Conservation (phyloP, 2,329 filamentous ascomycete genomes). For the Tolypocladium endophyticum region DNA sequence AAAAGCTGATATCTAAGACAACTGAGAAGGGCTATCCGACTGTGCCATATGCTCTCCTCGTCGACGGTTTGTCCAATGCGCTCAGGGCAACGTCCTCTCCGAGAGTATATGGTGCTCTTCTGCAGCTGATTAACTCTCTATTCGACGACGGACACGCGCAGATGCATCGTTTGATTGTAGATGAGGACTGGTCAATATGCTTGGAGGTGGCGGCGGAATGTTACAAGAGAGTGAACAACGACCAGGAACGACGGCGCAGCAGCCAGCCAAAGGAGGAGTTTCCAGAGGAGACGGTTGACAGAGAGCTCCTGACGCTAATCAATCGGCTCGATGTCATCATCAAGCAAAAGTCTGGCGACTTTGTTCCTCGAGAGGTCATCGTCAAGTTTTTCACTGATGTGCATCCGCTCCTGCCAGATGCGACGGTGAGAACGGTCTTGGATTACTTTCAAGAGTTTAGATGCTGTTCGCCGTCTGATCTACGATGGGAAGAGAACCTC, state of each 20-base stretch:
- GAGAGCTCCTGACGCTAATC: constrained; percentile 35
- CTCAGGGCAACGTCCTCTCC: constrained; percentile 31
- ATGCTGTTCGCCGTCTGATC: constrained; percentile 61
- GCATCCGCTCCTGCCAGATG: constrained; percentile 52
- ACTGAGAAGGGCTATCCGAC: constrained; percentile 48
- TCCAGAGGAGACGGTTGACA: constrained; percentile 26
- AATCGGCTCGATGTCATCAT: constrained; percentile 37
- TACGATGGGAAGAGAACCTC: constrained; percentile 56
- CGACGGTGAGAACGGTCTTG: constrained; percentile 52
- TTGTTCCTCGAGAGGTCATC: constrained; percentile 55
- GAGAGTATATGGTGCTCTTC: constrained; percentile 34
- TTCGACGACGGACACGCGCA: constrained; percentile 41
- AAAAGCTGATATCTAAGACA: constrained; percentile 50
- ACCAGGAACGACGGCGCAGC: constrained; percentile 12
- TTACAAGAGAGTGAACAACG: constrained; percentile 20
- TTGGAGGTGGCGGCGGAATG: constrained; percentile 50
- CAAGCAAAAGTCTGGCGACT: constrained; percentile 35
- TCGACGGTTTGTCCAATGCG: constrained; percentile 45
- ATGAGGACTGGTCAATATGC: constrained; percentile 56
- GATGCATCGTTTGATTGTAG: constrained; percentile 45
- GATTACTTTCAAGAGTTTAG: constrained; percentile 59
- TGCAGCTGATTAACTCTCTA: constrained; percentile 44
- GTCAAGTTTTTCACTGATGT: constrained; percentile 57
- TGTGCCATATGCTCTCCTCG: constrained; percentile 47
- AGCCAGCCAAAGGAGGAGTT: constrained; percentile 14